Evolutionary conservation across 192 early-diverging fungal genomes (phyloP).

Genomic region (Haplosporangium gracile): DNA sequence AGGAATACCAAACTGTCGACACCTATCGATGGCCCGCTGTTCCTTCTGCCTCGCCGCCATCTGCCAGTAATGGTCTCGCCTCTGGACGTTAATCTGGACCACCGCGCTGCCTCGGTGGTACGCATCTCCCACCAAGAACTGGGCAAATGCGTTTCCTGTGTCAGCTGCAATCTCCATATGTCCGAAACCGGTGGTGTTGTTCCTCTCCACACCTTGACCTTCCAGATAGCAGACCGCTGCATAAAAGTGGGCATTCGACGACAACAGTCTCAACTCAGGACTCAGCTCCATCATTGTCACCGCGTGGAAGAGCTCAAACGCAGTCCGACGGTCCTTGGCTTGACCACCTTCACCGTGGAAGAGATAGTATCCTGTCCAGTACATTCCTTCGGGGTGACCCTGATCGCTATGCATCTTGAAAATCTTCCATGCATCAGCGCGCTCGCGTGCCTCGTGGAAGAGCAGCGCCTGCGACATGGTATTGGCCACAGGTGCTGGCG

Average conservation of each 20-base stretch:
- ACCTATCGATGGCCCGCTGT: constrained; percentile 29
- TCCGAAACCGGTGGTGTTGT: constrained; percentile 30
- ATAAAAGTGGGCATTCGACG: constrained; percentile 48
- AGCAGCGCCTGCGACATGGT: constrained; percentile 31
- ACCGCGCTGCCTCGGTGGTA: constrained; percentile 46
- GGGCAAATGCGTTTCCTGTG: constrained; percentile 43
- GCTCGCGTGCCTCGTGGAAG: constrained; percentile 32
- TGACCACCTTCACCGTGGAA: constrained; percentile 53
- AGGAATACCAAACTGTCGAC: constrained; percentile 30
- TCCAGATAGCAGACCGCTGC: constrained; percentile 46
- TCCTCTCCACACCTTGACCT: constrained; percentile 33
- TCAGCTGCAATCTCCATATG: constrained; percentile 55
- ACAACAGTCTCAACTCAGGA: constrained; percentile 6
- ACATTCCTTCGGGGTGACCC: constrained; percentile 43
- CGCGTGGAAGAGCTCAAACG: constrained; percentile 33
- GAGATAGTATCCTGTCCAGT: constrained; percentile 48
- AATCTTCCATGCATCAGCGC: constrained; percentile 42
- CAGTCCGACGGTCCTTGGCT: constrained; percentile 6
- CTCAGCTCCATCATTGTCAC: constrained; percentile 36
- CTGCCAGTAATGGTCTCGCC: constrained; percentile 51
- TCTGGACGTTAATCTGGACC: constrained; percentile 34
- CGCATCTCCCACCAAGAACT: constrained; percentile 50
- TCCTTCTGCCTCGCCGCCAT: constrained; percentile 43
- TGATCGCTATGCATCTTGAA: constrained; percentile 38
- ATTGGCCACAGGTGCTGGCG: not conserved